Conservation (phyloP, 768 basidiomycete genomes). For the Termitomyces bulborhizus region DNA sequence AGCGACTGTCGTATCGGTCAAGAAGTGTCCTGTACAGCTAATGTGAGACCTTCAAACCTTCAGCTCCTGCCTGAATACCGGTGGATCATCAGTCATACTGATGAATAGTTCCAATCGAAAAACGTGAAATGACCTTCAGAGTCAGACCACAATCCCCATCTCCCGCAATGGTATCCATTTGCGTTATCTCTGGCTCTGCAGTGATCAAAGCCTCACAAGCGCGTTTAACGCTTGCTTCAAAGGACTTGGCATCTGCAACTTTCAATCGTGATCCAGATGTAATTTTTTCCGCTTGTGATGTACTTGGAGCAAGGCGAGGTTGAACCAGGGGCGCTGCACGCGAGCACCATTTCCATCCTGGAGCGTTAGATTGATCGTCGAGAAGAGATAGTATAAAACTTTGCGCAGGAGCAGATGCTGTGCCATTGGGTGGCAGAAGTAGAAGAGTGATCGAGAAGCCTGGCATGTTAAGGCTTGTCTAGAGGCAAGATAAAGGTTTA, state of each 20-base stretch:
- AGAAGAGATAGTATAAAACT: conserved; percentile 57
- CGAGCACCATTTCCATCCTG: conserved; percentile 85
- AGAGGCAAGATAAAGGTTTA: not conserved
- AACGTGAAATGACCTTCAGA: conserved; percentile 30
- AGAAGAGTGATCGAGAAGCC: conserved; percentile 85
- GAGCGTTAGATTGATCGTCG: conserved; percentile 60
- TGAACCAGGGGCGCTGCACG: conserved; percentile 28
- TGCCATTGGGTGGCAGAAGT: conserved; percentile 52
- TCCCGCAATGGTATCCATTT: conserved; percentile 87
- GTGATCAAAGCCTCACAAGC: conserved; percentile 63
- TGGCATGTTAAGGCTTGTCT: conserved; percentile 92
- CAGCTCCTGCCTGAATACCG: conserved; percentile 52
- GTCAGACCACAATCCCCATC: conserved; percentile 70
- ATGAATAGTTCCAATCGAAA: not conserved
- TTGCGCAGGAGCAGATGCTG: conserved; percentile 29
- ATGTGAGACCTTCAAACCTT: conserved; percentile 33
- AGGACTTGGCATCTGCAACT: conserved; percentile 38
- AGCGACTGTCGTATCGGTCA: conserved; percentile 38
- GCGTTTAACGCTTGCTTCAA: conserved; percentile 46
- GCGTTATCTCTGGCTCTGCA: conserved; percentile 86
- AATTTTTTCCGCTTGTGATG: conserved; percentile 3
- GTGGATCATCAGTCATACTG: not conserved
- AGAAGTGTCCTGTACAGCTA: not conserved
- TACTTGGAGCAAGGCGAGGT: conserved; percentile 12
- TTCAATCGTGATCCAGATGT: conserved; percentile 15